phyloP scores from a whole-genome alignment of 768 basidiomycete genomes.

The Pleurotus citrinopileatus region DNA sequence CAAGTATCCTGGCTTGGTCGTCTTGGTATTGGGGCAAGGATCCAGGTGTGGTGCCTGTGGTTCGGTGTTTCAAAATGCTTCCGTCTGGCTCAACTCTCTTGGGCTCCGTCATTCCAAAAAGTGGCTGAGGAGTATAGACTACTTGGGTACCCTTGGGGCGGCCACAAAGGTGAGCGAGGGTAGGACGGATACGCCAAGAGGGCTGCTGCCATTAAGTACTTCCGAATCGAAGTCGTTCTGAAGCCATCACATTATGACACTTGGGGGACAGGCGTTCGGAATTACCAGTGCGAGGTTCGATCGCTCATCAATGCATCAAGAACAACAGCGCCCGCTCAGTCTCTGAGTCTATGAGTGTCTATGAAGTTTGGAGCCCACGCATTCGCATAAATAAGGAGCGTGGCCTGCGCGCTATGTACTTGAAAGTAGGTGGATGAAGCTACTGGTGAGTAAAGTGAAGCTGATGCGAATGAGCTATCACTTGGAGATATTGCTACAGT shows the following conservation, averaged over 20 bases:
- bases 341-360: too few species aligned
- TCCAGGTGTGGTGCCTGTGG: not conserved
- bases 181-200: not conserved
- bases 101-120: not conserved
- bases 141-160: too few species aligned
- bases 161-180: not conserved
- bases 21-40: not conserved
- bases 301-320: too few species aligned
- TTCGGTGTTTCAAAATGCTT: not conserved
- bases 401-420: too few species aligned
- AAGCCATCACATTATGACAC: too few species aligned
- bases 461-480: not conserved
- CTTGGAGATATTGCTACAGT: not conserved
- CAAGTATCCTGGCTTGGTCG: not conserved
- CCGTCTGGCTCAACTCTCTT: not conserved
- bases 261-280: too few species aligned
- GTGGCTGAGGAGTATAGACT: not conserved
- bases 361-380: too few species aligned
- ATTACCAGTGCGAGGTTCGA: too few species aligned
- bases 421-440: not conserved
- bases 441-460: not conserved
- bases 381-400: too few species aligned
- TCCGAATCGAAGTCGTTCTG: too few species aligned
- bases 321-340: too few species aligned
- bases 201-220: too few species aligned